Conservation (phyloP, 2,329 filamentous ascomycete genomes). For the Hymenoscyphus fraxineus region DNA sequence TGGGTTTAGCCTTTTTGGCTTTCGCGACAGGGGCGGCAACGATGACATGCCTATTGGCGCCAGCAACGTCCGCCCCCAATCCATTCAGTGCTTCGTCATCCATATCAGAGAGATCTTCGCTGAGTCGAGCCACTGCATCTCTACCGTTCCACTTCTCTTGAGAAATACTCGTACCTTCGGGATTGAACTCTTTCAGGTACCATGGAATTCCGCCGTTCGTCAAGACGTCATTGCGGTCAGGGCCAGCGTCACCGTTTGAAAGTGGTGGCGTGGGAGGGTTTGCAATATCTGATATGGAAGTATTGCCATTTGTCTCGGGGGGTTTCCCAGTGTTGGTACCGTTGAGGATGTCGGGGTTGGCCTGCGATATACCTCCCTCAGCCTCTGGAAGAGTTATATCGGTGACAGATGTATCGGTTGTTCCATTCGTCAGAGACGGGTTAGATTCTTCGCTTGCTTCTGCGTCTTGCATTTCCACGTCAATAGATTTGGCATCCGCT, state of each 20-base stretch:
- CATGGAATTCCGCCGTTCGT: slow-evolving; percentile 77
- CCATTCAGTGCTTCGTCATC: slow-evolving; percentile 86
- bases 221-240: slow-evolving; percentile 37
- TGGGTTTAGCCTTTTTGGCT: slow-evolving; percentile 28
- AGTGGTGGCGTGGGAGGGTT: slow-evolving; percentile 61
- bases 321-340: slow-evolving; percentile 35
- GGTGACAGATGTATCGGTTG: slow-evolving; percentile 20
- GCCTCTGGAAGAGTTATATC: slow-evolving; percentile 21
- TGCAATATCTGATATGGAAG: slow-evolving; percentile 17
- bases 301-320: slow-evolving; percentile 48
- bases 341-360: slow-evolving; percentile 28
- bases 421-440: neutral
- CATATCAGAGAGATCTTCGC: slow-evolving; percentile 85
- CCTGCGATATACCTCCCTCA: slow-evolving; percentile 19
- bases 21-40: slow-evolving; percentile 19
- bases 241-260: slow-evolving; percentile 51
- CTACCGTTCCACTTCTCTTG: slow-evolving; percentile 71
- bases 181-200: slow-evolving; percentile 81
- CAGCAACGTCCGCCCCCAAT: slow-evolving; percentile 41
- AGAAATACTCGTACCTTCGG: slow-evolving; percentile 73
- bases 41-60: slow-evolving; percentile 14
- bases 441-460: slow-evolving; percentile 25
- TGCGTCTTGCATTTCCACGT: slow-evolving; percentile 38
- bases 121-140: slow-evolving; percentile 68
- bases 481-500: slow-evolving; percentile 30